phyloP scores from a whole-genome alignment of 768 basidiomycete genomes.

The Krasilnikovozyma curviuscula region DNA sequence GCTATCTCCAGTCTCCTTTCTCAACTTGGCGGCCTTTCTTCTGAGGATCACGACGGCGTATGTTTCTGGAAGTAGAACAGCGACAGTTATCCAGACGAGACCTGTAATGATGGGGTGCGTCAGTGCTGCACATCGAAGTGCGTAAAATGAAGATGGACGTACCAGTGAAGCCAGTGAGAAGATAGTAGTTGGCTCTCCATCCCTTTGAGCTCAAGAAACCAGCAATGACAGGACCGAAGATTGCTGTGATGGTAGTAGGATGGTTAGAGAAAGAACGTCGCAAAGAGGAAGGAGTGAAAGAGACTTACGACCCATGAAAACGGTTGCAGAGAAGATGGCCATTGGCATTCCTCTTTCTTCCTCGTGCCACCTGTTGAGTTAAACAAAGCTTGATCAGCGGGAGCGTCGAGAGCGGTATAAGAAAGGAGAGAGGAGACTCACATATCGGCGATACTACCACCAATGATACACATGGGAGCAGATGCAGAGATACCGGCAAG shows the following conservation, averaged over 20 bases:
- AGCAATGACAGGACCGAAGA: conserved; percentile 1
- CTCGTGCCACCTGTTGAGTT: conserved; percentile 20
- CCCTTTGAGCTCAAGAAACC: background rate
- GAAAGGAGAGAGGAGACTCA: conserved; percentile 20
- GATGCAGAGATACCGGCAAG: conserved; percentile 22
- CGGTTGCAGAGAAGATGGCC: conserved; percentile 20
- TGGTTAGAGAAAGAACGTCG: background rate
- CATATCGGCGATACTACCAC: conserved; percentile 11
- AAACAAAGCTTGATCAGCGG: background rate
- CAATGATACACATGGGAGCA: conserved; percentile 18
- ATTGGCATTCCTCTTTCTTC: conserved; percentile 23
- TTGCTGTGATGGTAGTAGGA: too few relatives aligned
- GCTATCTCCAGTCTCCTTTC: conserved; percentile 19
- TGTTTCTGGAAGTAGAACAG: conserved; percentile 3
- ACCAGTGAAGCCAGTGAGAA: too few relatives aligned
- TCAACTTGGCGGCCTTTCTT: conserved; percentile 18
- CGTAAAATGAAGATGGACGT: background rate
- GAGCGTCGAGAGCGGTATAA: conserved; percentile 17
- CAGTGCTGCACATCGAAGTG: too few relatives aligned
- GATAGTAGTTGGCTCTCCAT: background rate
- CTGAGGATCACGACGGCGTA: conserved; percentile 19
- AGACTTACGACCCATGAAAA: conserved; percentile 15
- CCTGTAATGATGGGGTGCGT: background rate
- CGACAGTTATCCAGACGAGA: background rate
- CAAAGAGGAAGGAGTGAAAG: background rate